Percentiles rank a stretch among this genome's conserved stretches.
Evolutionary conservation across 1,284 basidiomycete genomes (phyloP).

Genomic region (Ustilago xerochloae): DNA sequence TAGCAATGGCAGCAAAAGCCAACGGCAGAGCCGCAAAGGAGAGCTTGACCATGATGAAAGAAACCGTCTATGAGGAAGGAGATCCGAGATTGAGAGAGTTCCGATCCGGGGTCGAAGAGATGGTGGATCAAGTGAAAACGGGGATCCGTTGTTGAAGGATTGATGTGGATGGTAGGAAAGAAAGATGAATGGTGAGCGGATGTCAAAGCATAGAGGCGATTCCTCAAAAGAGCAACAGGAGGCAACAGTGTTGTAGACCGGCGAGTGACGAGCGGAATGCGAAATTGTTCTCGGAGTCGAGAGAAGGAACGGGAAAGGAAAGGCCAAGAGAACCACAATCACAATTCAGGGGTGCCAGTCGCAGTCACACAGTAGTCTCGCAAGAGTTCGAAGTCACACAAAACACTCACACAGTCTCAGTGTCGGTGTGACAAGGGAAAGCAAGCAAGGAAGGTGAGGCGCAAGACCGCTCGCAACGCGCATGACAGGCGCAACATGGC

Average conservation of each 20-base stretch:
- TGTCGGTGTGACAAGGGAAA: not conserved
- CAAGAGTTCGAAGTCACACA: too few relatives aligned
- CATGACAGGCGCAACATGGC: too few relatives aligned
- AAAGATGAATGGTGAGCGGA: too few relatives aligned
- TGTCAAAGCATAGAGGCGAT: too few relatives aligned
- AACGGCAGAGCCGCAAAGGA: conserved; percentile 30
- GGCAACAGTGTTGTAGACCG: too few relatives aligned
- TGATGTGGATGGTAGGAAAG: not conserved
- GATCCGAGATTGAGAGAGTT: conserved; percentile 1
- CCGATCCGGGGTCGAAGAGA: not conserved
- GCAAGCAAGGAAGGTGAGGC: not conserved
- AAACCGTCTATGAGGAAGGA: conserved; percentile 8
- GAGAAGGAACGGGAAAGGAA: not conserved
- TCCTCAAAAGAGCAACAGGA: too few relatives aligned
- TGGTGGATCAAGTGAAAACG: not conserved
- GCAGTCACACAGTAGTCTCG: too few relatives aligned
- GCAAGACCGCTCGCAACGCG: not conserved
- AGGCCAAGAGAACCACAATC: too few relatives aligned
- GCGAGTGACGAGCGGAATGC: conserved; percentile 1
- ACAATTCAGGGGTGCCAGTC: not conserved
- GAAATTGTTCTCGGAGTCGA: not conserved
- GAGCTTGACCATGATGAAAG: conserved; percentile 47
- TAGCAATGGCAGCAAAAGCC: conserved; percentile 35
- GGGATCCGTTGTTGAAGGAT: not conserved
- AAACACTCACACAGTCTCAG: too few relatives aligned